Evolutionary conservation across 176 grass and related monocot species (phyloP).

Genomic region (Bonia amplexicaulis): DNA sequence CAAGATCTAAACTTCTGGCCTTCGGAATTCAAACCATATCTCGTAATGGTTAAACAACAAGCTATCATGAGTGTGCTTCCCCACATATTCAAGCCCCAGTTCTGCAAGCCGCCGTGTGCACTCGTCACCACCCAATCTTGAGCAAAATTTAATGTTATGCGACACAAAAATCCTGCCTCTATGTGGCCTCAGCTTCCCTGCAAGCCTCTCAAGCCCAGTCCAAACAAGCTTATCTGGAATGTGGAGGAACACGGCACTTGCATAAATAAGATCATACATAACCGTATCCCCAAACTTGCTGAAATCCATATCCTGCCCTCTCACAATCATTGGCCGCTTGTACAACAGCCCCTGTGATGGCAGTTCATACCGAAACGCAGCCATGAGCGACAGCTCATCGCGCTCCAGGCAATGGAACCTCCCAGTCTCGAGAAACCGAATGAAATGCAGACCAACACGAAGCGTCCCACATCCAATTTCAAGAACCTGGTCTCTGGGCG

Average conservation of each 20-base stretch:
- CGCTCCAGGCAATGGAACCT: slow-evolving; percentile 91
- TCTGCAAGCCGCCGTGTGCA: slow-evolving; percentile 58
- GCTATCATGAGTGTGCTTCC: slow-evolving; percentile 82
- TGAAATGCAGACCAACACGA: slow-evolving; percentile 87
- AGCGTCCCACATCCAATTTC: slow-evolving; percentile 94
- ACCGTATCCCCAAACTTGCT: slow-evolving; percentile 64
- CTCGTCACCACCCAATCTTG: slow-evolving; percentile 60
- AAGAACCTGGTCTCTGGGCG: slow-evolving; percentile 53
- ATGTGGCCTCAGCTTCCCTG: slow-evolving; percentile 50
- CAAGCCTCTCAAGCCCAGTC: slow-evolving; percentile 74
- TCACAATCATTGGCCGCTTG: slow-evolving; percentile 76
- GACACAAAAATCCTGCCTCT: slow-evolving; percentile 89
- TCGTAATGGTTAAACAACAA: slow-evolving; percentile 97
- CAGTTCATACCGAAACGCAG: slow-evolving; percentile 68
- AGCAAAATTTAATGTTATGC: slow-evolving; percentile 92
- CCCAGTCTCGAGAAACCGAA: slow-evolving; percentile 63
- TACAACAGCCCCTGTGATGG: slow-evolving; percentile 75
- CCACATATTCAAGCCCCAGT: slow-evolving; percentile 70
- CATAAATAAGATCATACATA: slow-evolving; percentile 87
- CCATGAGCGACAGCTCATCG: slow-evolving; percentile 87
- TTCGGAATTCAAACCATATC: slow-evolving; percentile 90
- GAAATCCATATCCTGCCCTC: slow-evolving; percentile 86
- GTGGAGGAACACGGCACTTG: slow-evolving; percentile 85
- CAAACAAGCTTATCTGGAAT: slow-evolving; percentile 81
- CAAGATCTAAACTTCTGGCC: slow-evolving; percentile 44